A percentile compares a stretch with the other conserved stretches of the same genome.
phyloP scores from a whole-genome alignment of 2,329 filamentous ascomycete species.

The Talaromyces sp. region DNA sequence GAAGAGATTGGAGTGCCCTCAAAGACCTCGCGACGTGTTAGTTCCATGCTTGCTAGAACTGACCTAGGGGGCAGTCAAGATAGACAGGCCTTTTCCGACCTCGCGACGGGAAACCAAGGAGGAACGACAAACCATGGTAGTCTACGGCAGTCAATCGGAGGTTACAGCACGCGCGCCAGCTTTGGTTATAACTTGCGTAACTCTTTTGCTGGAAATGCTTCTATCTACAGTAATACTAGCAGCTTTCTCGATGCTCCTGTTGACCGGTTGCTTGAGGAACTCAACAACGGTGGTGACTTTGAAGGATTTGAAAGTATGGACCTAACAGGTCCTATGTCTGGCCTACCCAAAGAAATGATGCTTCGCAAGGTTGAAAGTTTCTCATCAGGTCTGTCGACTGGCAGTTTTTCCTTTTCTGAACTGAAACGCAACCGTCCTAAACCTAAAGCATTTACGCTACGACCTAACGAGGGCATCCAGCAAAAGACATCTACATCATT shows the following conservation, averaged over 20 bases:
- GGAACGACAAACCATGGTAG: conserved; percentile 41
- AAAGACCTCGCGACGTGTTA: conserved; percentile 74
- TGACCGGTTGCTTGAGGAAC: conserved; percentile 65
- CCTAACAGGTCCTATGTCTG: conserved; percentile 68
- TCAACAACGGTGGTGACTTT: conserved; percentile 59
- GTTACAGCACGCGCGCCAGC: conserved; percentile 61
- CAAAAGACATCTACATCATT: conserved; percentile 33
- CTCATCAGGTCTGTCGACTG: conserved; percentile 49
- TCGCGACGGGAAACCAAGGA: conserved; percentile 48
- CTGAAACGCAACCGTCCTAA: conserved; percentile 25
- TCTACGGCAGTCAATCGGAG: conserved; percentile 69
- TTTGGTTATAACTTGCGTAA: conserved; percentile 51
- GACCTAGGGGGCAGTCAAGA: conserved; percentile 85
- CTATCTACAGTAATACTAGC: conserved; percentile 49
- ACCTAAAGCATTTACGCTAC: conserved; percentile 61
- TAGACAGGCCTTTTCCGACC: conserved; percentile 72
- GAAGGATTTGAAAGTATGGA: conserved; percentile 70
- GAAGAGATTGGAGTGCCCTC: conserved; percentile 53
- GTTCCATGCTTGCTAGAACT: conserved; percentile 81
- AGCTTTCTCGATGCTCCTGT: conserved; percentile 66
- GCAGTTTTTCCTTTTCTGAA: conserved; percentile 28
- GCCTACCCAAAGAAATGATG: conserved; percentile 67
- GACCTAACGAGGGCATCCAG: conserved; percentile 40
- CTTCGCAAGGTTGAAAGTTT: conserved; percentile 68
- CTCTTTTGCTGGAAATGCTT: conserved; percentile 52